Base-by-base conservation (phyloP, 352 stramenopile genomes). In the Pythium monospermum region DNA sequence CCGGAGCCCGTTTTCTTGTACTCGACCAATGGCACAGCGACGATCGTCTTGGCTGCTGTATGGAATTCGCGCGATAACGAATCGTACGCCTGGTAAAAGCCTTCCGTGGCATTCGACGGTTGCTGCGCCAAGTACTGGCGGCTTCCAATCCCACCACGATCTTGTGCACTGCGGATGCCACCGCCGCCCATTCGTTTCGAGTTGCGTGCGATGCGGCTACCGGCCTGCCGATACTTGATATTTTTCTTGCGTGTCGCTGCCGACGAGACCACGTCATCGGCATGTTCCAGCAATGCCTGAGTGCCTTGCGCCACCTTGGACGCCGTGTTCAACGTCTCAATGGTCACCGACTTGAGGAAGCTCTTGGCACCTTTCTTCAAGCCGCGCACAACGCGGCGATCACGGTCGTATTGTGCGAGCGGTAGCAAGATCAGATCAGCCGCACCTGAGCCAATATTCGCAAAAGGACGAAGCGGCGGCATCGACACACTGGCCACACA, bases 1-100 rank as follows among this genome's bases (percentile, higher is more conserved):
- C 91, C 78, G 7, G 84, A 92, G n/a, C 84, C 84, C 25, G 84
- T 94, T 56, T 90, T 90, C 67, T 91, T 89, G 72, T 95, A 95
- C 68, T 95, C 84, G 27, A 95, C 78, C n/a, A 95, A 67, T 16
- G 84, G 84, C 22, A 95, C 81, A 0, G 84, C 84, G 40, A 95
- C 84, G 43, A 95, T 95, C 15, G 83, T 95, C 67, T 95, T 93
- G 11, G 83, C 83, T 6, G 82, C 84, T 10, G 88, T 66, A 45
- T 95, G 84, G 49, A 95, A 52, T 57, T 94, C 84, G 7, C 84
- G 71, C 16, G 84, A 84, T 21, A 95, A 48, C 26, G 81, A 91
- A 40, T 92, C 83, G 61, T 95, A 95, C 8, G 83, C 83, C 56
- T 95, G 84, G 32, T 79, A 85, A 8, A 93, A 69, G 1, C 84